Conservation (phyloP, 1,139 yeast species). For the Sugiyamaella neomexicana region DNA sequence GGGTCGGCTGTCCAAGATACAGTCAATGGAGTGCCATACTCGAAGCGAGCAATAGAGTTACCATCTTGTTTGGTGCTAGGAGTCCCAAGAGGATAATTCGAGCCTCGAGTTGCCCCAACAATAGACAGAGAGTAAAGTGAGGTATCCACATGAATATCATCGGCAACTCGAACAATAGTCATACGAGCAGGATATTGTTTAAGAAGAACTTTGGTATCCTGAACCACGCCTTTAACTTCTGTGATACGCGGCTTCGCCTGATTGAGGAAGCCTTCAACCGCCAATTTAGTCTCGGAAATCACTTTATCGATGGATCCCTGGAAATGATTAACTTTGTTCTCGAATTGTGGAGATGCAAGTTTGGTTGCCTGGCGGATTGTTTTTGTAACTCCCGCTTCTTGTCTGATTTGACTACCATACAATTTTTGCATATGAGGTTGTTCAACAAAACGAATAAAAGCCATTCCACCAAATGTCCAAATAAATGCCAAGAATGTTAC, state of each 20-base stretch:
- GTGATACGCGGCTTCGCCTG: slow-evolving; percentile 36
- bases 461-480: slow-evolving; percentile 69
- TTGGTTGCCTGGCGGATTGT: slow-evolving; percentile 52
- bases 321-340: slow-evolving; percentile 36
- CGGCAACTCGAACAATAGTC: slow-evolving; percentile 39
- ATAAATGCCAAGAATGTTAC: slow-evolving; percentile 58
- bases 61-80: slow-evolving; percentile 1
- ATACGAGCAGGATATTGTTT: slow-evolving; percentile 42
- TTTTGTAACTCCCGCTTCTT: slow-evolving; percentile 62
- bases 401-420: slow-evolving; percentile 59
- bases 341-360: slow-evolving; percentile 35
- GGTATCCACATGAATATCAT: slow-evolving; percentile 34
- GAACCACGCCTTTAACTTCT: slow-evolving; percentile 35
- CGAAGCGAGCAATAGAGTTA: slow-evolving; percentile 23
- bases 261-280: slow-evolving; percentile 39
- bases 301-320: slow-evolving; percentile 44
- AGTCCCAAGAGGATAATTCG: not conserved
- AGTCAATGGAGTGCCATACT: slow-evolving; percentile 51
- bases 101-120: slow-evolving; percentile 17
- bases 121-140: slow-evolving; percentile 33
- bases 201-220: slow-evolving; percentile 38
- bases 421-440: slow-evolving; percentile 77
- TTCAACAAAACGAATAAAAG: slow-evolving; percentile 72
- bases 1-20: slow-evolving; percentile 60
- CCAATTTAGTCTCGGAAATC: slow-evolving; percentile 38